phyloP scores from a whole-genome alignment of 768 basidiomycete genomes.

The Mycena vulgaris region DNA sequence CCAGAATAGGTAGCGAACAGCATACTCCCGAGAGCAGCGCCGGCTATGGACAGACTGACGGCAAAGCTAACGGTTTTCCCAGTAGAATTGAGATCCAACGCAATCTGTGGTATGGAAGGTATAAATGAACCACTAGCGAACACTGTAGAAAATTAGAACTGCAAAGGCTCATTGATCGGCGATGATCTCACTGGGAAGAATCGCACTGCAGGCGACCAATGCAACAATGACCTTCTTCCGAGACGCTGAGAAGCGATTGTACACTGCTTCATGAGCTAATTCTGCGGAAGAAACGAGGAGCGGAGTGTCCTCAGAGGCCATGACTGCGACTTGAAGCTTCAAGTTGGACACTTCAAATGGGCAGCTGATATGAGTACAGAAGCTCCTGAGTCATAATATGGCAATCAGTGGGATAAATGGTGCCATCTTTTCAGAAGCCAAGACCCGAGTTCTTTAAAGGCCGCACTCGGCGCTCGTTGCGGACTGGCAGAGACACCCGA shows the following conservation, averaged over 20 bases:
- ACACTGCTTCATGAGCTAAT: slow-evolving; percentile 48
- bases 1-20: slow-evolving; percentile 66
- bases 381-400: no score
- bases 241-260: slow-evolving; percentile 60
- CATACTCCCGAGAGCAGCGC: slow-evolving; percentile 60
- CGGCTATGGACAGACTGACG: slow-evolving; percentile 64
- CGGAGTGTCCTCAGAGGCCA: slow-evolving; percentile 35
- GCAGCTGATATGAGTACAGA: no score
- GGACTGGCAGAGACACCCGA: no score
- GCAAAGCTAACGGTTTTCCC: slow-evolving; percentile 63
- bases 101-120: slow-evolving; percentile 69
- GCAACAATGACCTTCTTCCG: slow-evolving; percentile 65
- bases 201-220: slow-evolving; percentile 66
- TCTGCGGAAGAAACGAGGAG: slow-evolving; percentile 35
- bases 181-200: slow-evolving; percentile 65
- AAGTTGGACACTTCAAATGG: background rate
- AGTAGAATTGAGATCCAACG: slow-evolving; percentile 61
- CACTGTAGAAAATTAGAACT: slow-evolving; percentile 49
- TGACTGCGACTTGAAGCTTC: background rate
- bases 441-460: no score
- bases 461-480: no score
- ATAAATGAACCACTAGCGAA: slow-evolving; percentile 65
- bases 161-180: no score
- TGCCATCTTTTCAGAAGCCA: no score
- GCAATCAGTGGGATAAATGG: no score